Percentiles rank a stretch among this genome's conserved stretches.
Conservation (phyloP, 2,329 filamentous ascomycete genomes). For the Pezicula radicicola region DNA sequence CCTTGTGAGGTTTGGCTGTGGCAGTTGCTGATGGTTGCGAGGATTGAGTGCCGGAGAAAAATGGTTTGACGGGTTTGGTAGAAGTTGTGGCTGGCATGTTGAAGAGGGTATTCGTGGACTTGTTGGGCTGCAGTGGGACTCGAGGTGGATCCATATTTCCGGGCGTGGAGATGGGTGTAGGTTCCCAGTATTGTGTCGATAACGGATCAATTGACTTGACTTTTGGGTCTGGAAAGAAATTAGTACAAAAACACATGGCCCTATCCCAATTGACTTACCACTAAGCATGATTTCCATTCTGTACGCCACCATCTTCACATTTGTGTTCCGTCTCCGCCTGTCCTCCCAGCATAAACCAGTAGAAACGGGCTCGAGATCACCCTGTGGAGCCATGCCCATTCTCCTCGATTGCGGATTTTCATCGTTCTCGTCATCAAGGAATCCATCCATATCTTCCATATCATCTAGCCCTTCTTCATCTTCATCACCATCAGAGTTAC, state of each 20-base stretch:
- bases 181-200: slow-evolving; percentile 74
- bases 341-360: slow-evolving; percentile 86
- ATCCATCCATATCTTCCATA: slow-evolving; percentile 69
- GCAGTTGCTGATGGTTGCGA: neutral
- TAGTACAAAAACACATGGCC: neutral
- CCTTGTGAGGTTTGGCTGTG: slow-evolving; percentile 4
- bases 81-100: slow-evolving; percentile 6
- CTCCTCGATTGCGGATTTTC: slow-evolving; percentile 47
- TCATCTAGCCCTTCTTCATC: slow-evolving; percentile 63
- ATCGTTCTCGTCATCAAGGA: slow-evolving; percentile 66
- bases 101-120: slow-evolving; percentile 14
- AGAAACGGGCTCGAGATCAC: slow-evolving; percentile 71
- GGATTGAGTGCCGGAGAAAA: slow-evolving; percentile 7
- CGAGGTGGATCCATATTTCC: slow-evolving; percentile 31
- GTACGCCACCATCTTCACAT: slow-evolving; percentile 53
- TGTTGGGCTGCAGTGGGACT: slow-evolving; percentile 27
- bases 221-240: slow-evolving; percentile 24
- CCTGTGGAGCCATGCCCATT: slow-evolving; percentile 46
- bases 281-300: slow-evolving; percentile 66
- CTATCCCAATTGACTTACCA: slow-evolving; percentile 10
- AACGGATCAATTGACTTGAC: slow-evolving; percentile 75
- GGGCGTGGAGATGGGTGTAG: slow-evolving; percentile 1
- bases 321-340: slow-evolving; percentile 41
- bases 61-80: slow-evolving; percentile 13
- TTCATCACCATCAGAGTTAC: slow-evolving; percentile 61